These are phyloP conservation scores for Fusarium fujikuroi DNA, from an alignment of 2,329 filamentous ascomycete species.

Conservation along the genomic window DNA sequence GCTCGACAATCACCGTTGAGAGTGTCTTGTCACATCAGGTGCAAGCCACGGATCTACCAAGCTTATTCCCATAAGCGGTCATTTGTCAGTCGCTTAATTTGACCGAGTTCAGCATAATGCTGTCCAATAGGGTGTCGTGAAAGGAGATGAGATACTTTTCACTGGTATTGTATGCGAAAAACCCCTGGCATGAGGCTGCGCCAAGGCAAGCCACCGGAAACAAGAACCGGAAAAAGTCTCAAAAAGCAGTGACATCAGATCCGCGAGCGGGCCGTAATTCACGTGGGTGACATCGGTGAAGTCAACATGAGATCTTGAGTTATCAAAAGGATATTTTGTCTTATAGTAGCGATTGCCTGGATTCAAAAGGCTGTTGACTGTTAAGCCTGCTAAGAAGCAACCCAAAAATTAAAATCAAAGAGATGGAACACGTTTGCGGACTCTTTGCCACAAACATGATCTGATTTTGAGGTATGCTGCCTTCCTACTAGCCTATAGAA, in stretches of 20 bases:
- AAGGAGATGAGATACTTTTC: neutral
- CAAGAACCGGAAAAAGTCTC: slow-evolving; percentile 8
- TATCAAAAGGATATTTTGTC: rapidly evolving
- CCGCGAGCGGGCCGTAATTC: too few species aligned
- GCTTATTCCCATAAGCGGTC: neutral
- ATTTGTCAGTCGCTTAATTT: neutral
- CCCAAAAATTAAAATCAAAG: neutral
- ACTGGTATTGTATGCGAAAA: neutral
- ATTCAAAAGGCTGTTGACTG: neutral
- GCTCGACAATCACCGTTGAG: slow-evolving; percentile 7
- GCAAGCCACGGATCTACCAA: slow-evolving; percentile 22
- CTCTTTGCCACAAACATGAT: neutral
- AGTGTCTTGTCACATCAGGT: neutral
- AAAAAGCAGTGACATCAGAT: slow-evolving; percentile 9
- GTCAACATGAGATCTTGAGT: neutral
- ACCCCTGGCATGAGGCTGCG: slow-evolving; percentile 2
- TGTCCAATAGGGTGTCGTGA: neutral
- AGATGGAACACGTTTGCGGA: neutral
- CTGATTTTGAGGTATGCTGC: neutral
- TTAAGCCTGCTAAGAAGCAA: rapidly evolving
- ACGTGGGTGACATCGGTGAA: too few species aligned
- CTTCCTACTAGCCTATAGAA: neutral
- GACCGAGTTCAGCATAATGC: neutral
- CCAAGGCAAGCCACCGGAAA: slow-evolving; percentile 18
- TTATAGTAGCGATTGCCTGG: too few species aligned